Evolutionary conservation across 495 filamentous ascomycete species (phyloP).

Genomic region (Penicillium chermesinum): DNA sequence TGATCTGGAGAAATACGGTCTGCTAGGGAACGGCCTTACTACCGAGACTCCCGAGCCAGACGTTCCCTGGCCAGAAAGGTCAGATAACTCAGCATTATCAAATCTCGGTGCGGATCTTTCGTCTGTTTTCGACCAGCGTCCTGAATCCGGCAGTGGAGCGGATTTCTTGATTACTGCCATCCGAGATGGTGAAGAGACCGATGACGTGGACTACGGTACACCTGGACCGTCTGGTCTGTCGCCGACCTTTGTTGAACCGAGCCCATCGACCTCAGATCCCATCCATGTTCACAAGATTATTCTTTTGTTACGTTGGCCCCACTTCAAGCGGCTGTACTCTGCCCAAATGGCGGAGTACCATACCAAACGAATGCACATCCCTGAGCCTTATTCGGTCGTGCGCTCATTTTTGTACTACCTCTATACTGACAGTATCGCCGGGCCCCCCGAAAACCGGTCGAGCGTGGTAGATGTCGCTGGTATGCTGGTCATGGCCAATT

Average conservation of each 20-base stretch:
- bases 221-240: constrained; percentile 33
- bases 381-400: constrained; percentile 91
- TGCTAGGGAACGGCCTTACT: constrained; percentile 72
- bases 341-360: constrained; percentile 97
- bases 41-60: constrained; percentile 55
- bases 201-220: constrained; percentile 48
- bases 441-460: constrained; percentile 56
- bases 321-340: constrained; percentile 84
- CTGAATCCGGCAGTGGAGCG: constrained; percentile 71
- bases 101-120: constrained; percentile 79
- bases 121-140: constrained; percentile 74
- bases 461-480: constrained; percentile 83
- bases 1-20: constrained; percentile 78
- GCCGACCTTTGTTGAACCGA: constrained; percentile 57
- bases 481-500: constrained; percentile 94
- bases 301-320: constrained; percentile 90
- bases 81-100: constrained; percentile 41
- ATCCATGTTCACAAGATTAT: constrained; percentile 92
- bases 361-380: constrained; percentile 93
- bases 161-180: constrained; percentile 85
- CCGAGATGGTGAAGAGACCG: constrained; percentile 53
- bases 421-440: constrained; percentile 87
- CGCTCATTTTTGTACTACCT: constrained; percentile 93
- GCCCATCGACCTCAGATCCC: constrained; percentile 66
- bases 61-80: constrained; percentile 47